phyloP scores from a whole-genome alignment of 176 grass and related monocot genomes.

The Carex scoparia region DNA sequence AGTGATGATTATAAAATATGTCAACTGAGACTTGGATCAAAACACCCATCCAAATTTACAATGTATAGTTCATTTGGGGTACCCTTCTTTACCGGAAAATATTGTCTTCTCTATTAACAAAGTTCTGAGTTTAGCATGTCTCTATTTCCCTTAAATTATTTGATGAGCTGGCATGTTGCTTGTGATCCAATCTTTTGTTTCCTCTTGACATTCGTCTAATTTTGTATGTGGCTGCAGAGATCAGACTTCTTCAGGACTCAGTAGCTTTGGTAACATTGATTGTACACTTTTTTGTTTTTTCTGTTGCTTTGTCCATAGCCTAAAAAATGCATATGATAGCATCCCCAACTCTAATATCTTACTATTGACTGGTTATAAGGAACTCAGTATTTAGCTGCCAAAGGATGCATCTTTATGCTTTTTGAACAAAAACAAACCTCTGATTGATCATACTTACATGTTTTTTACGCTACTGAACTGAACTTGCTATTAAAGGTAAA shows the following conservation, averaged over 20 bases:
- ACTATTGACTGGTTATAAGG: background rate
- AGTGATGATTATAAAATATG: background rate
- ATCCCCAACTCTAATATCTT: background rate
- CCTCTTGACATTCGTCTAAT: background rate
- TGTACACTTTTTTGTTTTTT: background rate
- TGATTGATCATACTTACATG: background rate
- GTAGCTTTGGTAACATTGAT: background rate
- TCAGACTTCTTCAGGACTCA: background rate
- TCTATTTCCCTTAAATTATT: background rate
- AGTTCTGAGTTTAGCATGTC: background rate
- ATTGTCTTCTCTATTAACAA: too few relatives aligned
- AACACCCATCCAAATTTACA: background rate
- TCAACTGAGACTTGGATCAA: background rate
- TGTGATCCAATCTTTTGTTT: background rate
- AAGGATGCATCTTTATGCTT: background rate
- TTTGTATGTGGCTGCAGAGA: background rate
- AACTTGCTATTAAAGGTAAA: background rate
- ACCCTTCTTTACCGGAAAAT: background rate
- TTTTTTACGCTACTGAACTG: background rate
- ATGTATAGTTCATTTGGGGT: background rate
- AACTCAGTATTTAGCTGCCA: background rate
- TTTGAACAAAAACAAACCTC: background rate
- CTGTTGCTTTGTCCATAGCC: background rate
- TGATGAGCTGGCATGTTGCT: background rate
- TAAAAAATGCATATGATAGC: background rate